Percentiles rank a stretch among this genome's conserved stretches.
Evolutionary conservation across 2,329 filamentous ascomycete species (phyloP).

Genomic region (Aaosphaeria pasadenensis): DNA sequence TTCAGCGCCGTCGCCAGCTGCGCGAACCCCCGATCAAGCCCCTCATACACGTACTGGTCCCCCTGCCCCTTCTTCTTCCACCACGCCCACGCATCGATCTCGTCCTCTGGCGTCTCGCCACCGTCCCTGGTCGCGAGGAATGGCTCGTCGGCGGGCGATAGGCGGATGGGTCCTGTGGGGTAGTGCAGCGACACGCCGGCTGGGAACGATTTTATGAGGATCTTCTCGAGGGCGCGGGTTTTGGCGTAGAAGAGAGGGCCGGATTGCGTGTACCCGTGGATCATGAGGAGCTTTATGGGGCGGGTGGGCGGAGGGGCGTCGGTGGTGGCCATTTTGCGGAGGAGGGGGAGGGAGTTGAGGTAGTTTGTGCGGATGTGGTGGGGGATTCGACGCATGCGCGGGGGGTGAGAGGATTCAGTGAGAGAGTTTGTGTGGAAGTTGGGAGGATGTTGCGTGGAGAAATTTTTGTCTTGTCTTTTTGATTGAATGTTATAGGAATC

Average conservation of each 20-base stretch:
- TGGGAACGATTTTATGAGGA: conserved; percentile 70
- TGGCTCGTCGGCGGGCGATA: conserved; percentile 47
- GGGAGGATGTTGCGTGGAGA: too few relatives aligned
- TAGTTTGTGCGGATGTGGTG: conserved; percentile 13
- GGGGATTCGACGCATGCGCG: neutral
- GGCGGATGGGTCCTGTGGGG: conserved; percentile 44
- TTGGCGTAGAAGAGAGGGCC: conserved; percentile 82
- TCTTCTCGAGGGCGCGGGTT: conserved; percentile 81
- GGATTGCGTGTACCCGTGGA: conserved; percentile 82
- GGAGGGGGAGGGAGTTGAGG: conserved; percentile 13
- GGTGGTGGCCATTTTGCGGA: conserved; percentile 27
- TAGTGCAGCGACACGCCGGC: conserved; percentile 47
- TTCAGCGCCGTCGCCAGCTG: conserved; percentile 50
- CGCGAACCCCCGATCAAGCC: conserved; percentile 66
- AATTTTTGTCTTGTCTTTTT: too few relatives aligned
- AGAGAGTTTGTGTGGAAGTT: too few relatives aligned
- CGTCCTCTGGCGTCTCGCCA: conserved; percentile 47
- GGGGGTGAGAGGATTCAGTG: too few relatives aligned
- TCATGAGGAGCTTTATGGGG: conserved; percentile 48
- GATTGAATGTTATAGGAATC: too few relatives aligned
- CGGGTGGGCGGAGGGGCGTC: conserved; percentile 22
- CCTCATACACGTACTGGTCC: conserved; percentile 57
- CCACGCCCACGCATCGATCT: conserved; percentile 77
- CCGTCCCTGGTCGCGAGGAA: conserved; percentile 43
- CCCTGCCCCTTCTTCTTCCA: conserved; percentile 67